Evolutionary conservation across 805 yeast species (phyloP).

Genomic region (Sugiyamaella chiloensis): DNA sequence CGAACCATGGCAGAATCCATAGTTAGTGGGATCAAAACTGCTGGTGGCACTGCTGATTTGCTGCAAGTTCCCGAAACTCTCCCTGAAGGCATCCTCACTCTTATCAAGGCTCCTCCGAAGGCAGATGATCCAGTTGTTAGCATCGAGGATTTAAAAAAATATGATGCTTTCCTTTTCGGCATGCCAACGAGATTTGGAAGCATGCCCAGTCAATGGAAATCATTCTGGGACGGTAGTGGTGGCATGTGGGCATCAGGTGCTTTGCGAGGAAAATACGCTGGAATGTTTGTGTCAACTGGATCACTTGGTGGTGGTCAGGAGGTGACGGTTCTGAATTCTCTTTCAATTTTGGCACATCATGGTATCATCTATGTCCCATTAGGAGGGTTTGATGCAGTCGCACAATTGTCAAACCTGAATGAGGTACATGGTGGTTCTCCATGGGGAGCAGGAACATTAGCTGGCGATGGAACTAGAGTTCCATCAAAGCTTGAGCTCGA

Average conservation of each 20-base stretch:
- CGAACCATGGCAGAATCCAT: slow-evolving; percentile 64
- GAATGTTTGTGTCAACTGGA: slow-evolving; percentile 69
- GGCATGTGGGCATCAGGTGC: slow-evolving; percentile 73
- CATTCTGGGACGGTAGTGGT: slow-evolving; percentile 78
- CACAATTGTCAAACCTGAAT: slow-evolving; percentile 51
- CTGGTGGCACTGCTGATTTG: slow-evolving; percentile 67
- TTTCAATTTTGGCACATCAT: slow-evolving; percentile 66
- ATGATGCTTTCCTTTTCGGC: slow-evolving; percentile 76
- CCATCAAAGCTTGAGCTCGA: slow-evolving; percentile 62
- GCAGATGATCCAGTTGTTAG: slow-evolving; percentile 53
- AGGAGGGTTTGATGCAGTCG: slow-evolving; percentile 62
- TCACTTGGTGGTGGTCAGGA: slow-evolving; percentile 81
- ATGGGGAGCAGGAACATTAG: slow-evolving; percentile 84
- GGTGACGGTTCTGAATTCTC: slow-evolving; percentile 53
- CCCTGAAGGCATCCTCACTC: slow-evolving; percentile 52
- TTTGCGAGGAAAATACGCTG: slow-evolving; percentile 71
- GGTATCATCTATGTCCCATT: slow-evolving; percentile 76
- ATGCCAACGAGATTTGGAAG: slow-evolving; percentile 78
- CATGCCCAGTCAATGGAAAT: slow-evolving; percentile 70
- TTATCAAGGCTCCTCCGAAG: slow-evolving; percentile 61
- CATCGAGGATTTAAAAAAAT: slow-evolving; percentile 48
- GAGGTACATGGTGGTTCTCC: slow-evolving; percentile 83
- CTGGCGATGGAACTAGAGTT: slow-evolving; percentile 75
- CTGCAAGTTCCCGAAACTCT: slow-evolving; percentile 82
- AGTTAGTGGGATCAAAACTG: slow-evolving; percentile 62